Base-by-base conservation (phyloP, 257 asterid genomes). In the Eustoma russellianum region DNA sequence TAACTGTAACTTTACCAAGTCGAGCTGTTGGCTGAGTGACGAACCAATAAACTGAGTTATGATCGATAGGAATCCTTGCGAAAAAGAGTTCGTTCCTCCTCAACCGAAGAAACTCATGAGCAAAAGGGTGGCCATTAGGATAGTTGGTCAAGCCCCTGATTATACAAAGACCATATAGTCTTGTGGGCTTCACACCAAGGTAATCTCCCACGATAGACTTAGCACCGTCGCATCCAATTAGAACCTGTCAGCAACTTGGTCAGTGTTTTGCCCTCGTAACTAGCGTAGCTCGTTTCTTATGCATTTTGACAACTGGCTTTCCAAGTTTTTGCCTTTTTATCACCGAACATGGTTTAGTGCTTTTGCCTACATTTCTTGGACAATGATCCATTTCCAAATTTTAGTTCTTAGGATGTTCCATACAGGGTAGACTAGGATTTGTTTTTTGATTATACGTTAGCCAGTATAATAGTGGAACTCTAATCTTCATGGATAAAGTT, bases 191-290 rank as follows among this genome's bases (percentile, higher is more conserved):
- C 33, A 66, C 46, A 11, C 73, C 76, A 14, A 74, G 63, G 59
- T 57, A 66, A 50, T 54, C 56, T 13, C 76, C 73, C 47, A 74
- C 71, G 5, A 56, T 38, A 2, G 80, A 74, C 52, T 56, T 56
- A 18, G 66, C 66, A 51, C 77, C 80, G 43, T 66, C 80, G 17
- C 80, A 74, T 43, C 80, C 77, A 43, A 70, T 66, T 40, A 70
- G 56, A 50, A 66, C 41, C 80, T 74, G 58, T 53, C 19, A 48
- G 47, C 30, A 2, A 53, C 2, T 35, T 41, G 9, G 30, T 24
- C 3, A 24, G 30, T 24, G 30, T 24, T 4, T 19, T 24, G 3
- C 30, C 30, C 30, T 24, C 30, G 3, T 1, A 24, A 24, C 30
- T 24, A 24, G 30, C 3, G 30, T 24, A 24, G 28, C 28, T 19